Evolutionary conservation across 495 filamentous ascomycete genomes (phyloP).

Genomic region (Pseudomonodictys pantanalensis): DNA sequence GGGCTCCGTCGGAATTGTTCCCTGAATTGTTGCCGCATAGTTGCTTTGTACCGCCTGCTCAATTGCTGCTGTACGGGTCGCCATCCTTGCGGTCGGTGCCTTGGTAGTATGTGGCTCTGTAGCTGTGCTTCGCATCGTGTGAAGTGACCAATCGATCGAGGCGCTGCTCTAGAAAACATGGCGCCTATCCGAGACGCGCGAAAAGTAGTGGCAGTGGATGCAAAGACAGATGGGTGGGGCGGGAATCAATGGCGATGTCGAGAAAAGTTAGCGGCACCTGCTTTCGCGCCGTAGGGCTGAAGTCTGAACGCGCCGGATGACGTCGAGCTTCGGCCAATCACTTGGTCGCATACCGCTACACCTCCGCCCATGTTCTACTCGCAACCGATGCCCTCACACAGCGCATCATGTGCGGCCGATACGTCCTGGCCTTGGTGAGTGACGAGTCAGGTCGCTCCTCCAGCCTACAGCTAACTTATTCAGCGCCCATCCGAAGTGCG

Average conservation of each 20-base stretch:
- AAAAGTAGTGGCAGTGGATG: neutral
- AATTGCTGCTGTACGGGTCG: constrained; percentile 16
- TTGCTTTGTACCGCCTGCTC: constrained; percentile 14
- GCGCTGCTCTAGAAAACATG: constrained; percentile 27
- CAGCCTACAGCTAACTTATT: constrained; percentile 39
- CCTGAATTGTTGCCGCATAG: constrained; percentile 8
- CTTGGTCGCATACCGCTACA: neutral
- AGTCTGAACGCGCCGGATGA: constrained; percentile 3
- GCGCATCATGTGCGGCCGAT: constrained; percentile 75
- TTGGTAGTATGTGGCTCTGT: constrained; percentile 15
- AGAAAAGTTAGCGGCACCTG: neutral
- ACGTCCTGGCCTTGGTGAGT: constrained; percentile 74
- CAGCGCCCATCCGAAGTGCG: constrained; percentile 64
- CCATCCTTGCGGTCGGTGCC: constrained; percentile 19
- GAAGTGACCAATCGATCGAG: constrained; percentile 14
- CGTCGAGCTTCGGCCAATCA: constrained; percentile 23
- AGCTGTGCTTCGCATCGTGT: constrained; percentile 20
- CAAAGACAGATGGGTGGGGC: neutral
- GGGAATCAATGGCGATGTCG: neutral
- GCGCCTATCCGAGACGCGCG: neutral
- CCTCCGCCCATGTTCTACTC: neutral
- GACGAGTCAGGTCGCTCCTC: neutral
- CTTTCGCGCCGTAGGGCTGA: constrained; percentile 24
- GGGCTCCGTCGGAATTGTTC: constrained; percentile 20
- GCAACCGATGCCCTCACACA: constrained; percentile 16